phyloP scores from a whole-genome alignment of 176 grass and related monocot species.

The Puccinellia tenuiflora region DNA sequence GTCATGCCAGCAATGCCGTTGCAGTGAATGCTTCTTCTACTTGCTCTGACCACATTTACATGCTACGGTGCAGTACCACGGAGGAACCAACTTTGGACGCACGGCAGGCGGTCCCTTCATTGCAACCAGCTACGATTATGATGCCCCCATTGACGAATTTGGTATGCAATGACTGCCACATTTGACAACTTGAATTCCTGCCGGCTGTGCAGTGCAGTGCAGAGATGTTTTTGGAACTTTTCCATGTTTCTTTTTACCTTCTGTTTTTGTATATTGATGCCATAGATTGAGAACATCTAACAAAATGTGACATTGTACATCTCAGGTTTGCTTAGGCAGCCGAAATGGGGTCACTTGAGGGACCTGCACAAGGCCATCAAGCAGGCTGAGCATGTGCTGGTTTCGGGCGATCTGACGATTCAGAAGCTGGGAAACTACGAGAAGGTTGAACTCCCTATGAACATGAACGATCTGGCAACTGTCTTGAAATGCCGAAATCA shows the following conservation, averaged over 20 bases:
- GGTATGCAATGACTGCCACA: conserved; percentile 42
- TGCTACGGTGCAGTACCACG: conserved; percentile 71
- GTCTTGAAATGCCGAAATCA: background rate
- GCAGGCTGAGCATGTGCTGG: conserved; percentile 48
- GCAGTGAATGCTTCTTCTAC: conserved; percentile 38
- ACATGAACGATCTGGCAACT: background rate
- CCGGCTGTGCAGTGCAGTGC: background rate
- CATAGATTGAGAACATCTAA: background rate
- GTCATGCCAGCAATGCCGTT: conserved; percentile 3
- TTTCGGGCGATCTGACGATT: conserved; percentile 59
- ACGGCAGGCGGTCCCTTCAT: conserved; percentile 91
- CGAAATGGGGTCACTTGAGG: conserved; percentile 95
- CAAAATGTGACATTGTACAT: background rate
- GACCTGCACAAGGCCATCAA: conserved; percentile 95
- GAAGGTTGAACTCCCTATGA: conserved; percentile 41
- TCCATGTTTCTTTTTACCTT: background rate
- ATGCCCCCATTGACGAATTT: conserved; percentile 92
- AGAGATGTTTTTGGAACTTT: background rate
- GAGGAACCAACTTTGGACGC: conserved; percentile 92
- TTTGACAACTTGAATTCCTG: conserved; percentile 20
- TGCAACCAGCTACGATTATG: conserved; percentile 89
- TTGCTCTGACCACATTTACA: conserved; percentile 35
- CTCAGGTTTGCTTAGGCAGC: conserved; percentile 74
- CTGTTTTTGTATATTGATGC: background rate
- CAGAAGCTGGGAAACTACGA: conserved; percentile 53